Conservation (phyloP, 2,329 filamentous ascomycete species). For the Sphaerostilbella broomeana region DNA sequence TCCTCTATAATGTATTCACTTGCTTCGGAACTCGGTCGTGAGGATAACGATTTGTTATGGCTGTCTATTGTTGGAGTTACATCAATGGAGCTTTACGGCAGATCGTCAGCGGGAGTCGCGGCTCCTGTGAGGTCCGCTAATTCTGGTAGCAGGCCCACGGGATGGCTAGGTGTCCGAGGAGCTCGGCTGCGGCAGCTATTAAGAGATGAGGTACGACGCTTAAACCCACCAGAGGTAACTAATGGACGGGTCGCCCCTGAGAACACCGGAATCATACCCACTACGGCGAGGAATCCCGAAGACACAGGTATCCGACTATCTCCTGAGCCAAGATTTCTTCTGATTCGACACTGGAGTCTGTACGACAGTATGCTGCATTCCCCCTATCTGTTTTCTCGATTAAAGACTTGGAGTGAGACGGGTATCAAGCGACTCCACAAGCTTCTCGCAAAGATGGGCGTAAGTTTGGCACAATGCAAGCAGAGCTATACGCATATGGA, state of each 20-base stretch:
- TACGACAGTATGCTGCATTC: slow-evolving; percentile 99
- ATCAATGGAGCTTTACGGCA: slow-evolving; percentile 87
- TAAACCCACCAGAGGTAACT: slow-evolving; percentile 71
- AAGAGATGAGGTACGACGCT: slow-evolving; percentile 84
- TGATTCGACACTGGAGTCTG: slow-evolving; percentile 92
- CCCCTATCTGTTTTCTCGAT: slow-evolving; percentile 81
- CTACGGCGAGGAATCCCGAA: slow-evolving; percentile 78
- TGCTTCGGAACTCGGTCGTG: slow-evolving; percentile 87
- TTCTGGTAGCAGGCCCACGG: slow-evolving; percentile 51
- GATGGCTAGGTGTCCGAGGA: slow-evolving; percentile 77
- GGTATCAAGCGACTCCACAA: slow-evolving; percentile 88
- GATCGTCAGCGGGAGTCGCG: slow-evolving; percentile 73
- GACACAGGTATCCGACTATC: slow-evolving; percentile 89
- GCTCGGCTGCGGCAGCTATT: slow-evolving; percentile 79
- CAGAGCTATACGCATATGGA: slow-evolving; percentile 98
- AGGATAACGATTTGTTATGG: slow-evolving; percentile 96
- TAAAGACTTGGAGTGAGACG: slow-evolving; percentile 90
- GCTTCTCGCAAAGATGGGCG: slow-evolving; percentile 94
- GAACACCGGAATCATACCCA: slow-evolving; percentile 76
- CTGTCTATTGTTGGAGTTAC: slow-evolving; percentile 88
- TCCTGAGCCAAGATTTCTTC: slow-evolving; percentile 85
- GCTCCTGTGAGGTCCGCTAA: slow-evolving; percentile 50
- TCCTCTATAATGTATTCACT: slow-evolving; percentile 92
- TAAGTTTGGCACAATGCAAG: slow-evolving; percentile 86
- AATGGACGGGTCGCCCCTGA: slow-evolving; percentile 59